phyloP scores from a whole-genome alignment of 2,329 filamentous ascomycete genomes.

The Colletotrichum godetiae region DNA sequence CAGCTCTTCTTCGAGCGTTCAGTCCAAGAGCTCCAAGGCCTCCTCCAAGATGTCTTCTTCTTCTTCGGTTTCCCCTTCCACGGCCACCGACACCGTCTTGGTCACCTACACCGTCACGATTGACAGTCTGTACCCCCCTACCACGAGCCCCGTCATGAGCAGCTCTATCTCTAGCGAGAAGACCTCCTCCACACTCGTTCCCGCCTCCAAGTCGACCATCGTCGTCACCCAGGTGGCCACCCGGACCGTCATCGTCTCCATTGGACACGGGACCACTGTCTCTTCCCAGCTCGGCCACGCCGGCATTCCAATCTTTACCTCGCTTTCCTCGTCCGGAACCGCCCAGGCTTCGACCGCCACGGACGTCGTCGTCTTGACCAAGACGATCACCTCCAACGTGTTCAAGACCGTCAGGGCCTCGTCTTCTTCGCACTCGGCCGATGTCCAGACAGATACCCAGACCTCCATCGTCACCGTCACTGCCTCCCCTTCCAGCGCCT shows the following conservation, averaged over 20 bases:
- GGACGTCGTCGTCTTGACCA: not conserved
- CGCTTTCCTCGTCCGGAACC: not conserved
- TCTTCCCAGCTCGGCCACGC: conserved; percentile 15
- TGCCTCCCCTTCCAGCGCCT: conserved; percentile 1
- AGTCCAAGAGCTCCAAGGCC: not conserved
- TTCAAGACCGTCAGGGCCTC: conserved; percentile 19
- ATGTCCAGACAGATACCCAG: conserved; percentile 1
- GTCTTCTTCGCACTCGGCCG: not conserved
- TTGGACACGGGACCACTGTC: conserved; percentile 23
- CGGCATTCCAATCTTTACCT: not conserved
- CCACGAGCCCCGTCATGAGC: not conserved
- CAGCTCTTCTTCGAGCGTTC: conserved; percentile 1
- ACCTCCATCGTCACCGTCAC: not conserved
- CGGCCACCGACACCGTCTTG: conserved; percentile 19
- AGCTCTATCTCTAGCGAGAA: conserved; percentile 3
- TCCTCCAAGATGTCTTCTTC: not conserved
- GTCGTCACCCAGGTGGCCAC: conserved; percentile 20
- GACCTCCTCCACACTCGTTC: conserved; percentile 2
- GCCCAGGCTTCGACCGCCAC: conserved; percentile 3
- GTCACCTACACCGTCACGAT: conserved; percentile 32
- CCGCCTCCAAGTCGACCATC: conserved; percentile 10
- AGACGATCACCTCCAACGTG: conserved; percentile 18
- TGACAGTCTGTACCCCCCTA: conserved; percentile 16
- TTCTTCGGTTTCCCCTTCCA: not conserved
- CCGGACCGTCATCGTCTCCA: conserved; percentile 25